Evolutionary conservation across 2,329 filamentous ascomycete species (phyloP).

Genomic region (Boeremia lycopersici): DNA sequence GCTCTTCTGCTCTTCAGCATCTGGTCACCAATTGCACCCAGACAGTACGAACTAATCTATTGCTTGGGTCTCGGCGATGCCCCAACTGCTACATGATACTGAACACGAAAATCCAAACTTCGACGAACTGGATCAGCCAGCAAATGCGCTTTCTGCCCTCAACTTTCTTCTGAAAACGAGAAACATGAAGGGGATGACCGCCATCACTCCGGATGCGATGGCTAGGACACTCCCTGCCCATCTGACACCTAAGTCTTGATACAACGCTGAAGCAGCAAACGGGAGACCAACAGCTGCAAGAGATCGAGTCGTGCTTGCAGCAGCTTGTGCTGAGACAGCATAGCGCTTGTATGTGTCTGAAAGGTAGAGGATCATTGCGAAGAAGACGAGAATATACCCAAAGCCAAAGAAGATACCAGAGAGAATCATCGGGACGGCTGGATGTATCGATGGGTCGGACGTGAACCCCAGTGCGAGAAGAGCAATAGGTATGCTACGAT

Average conservation of each 20-base stretch:
- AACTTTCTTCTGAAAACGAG: not conserved
- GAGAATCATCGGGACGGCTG: conserved; percentile 39
- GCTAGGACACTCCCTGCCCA: conserved; percentile 2
- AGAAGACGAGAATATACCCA: conserved; percentile 65
- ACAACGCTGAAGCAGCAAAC: conserved; percentile 2
- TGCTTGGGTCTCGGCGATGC: too few species aligned
- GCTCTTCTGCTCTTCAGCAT: not conserved
- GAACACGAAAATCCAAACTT: not conserved
- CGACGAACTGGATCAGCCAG: not conserved
- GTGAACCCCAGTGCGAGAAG: conserved; percentile 3
- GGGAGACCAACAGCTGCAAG: conserved; percentile 3
- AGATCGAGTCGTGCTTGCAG: conserved; percentile 6
- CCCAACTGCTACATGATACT: too few species aligned
- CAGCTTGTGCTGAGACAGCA: conserved; percentile 64
- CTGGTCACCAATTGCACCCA: not conserved
- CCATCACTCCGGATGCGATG: conserved; percentile 3
- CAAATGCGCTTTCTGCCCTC: conserved; percentile 4
- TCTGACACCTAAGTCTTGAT: not conserved
- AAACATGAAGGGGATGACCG: conserved; percentile 6
- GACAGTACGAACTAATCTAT: too few species aligned
- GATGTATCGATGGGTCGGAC: conserved; percentile 21
- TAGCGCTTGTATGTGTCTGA: conserved; percentile 64
- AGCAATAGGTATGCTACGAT: conserved; percentile 2
- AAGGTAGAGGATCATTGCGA: conserved; percentile 47
- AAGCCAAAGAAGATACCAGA: conserved; percentile 58